A percentile compares a stretch with the other conserved stretches of the same genome.
Conservation (phyloP, 805 yeast genomes). For the Candida tibetensis region DNA sequence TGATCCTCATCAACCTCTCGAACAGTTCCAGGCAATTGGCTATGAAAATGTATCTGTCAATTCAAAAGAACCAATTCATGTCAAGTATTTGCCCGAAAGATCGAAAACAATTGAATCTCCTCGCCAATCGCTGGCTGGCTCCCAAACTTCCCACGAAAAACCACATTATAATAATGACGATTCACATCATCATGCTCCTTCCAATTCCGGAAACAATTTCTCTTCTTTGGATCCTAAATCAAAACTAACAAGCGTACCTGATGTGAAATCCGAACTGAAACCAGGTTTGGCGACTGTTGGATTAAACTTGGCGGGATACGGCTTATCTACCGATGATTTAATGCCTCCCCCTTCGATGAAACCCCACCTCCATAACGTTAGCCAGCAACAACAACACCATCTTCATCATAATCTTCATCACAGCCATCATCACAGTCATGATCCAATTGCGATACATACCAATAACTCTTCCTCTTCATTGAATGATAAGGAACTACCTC, state of each 20-base stretch:
- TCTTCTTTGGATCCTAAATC: slow-evolving; percentile 16
- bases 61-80: slow-evolving; percentile 30
- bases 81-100: slow-evolving; percentile 24
- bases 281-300: slow-evolving; percentile 22
- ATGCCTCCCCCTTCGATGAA: slow-evolving; percentile 19
- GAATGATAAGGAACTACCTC: slow-evolving; percentile 4
- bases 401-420: background rate
- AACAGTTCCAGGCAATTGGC: slow-evolving; percentile 36
- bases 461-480: slow-evolving; percentile 1
- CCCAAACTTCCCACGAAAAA: slow-evolving; percentile 4
- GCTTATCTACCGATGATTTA: slow-evolving; percentile 25
- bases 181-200: background rate
- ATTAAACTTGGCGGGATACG: slow-evolving; percentile 27
- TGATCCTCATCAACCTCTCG: slow-evolving; percentile 6
- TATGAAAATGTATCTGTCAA: slow-evolving; percentile 26
- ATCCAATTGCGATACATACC: background rate
- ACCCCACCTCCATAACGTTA: background rate
- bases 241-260: too few relatives aligned
- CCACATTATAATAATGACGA: background rate
- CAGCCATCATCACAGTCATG: background rate
- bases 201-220: slow-evolving; percentile 6
- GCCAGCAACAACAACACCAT: background rate
- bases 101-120: slow-evolving; percentile 5
- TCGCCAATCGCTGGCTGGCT: slow-evolving; percentile 5
- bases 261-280: background rate